Base-by-base conservation (phyloP, 2,329 filamentous ascomycete genomes). In the Coniochaeta sp. region DNA sequence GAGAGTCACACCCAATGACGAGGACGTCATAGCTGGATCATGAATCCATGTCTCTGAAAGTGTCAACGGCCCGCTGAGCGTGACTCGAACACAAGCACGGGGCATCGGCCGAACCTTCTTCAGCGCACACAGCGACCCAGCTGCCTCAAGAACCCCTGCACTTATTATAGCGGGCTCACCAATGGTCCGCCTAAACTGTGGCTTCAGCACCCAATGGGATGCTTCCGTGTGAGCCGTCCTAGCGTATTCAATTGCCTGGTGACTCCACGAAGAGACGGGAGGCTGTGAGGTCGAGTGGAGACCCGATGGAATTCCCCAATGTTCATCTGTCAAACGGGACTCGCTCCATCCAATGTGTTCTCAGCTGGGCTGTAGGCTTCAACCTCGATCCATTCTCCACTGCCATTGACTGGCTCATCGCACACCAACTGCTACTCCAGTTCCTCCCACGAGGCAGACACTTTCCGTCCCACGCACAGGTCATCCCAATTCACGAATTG, bases 11-110 rank as follows among this genome's bases (percentile, higher is more conserved):
- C 12, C 26, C 20, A 22, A 13, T 40, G 38, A 18, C n/a, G 10
- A 48, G 28, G 45, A 48, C 45, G 45, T 48, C 45, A 48, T 31
- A 14, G 26, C 45, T 14, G 27, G 45, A 31, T 48, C 45, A 48
- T 26, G 26, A 2, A n/a, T n/a, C n/a, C n/a, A 48, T 48, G 45
- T 48, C 45, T 48, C 45, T 31, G n/a, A 18, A 9, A 30, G 16
- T 30, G 27, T 47, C 42, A 47, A 47, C 42, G 7, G 42, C 13
- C 27, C 24, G 3, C 10, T n/a, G 42, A 30, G 16, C 45, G 45
- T 48, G 45, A 48, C 26, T 31, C 45, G 26, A 18, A 31, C 6
- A 6, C 26, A 31, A 31, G 26, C 45, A 48, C 45, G 24, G 13
- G 24, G 28, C 27, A 26, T 48, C 24, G 18, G 5, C 45, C 28